Conservation (phyloP, 495 filamentous ascomycete species). For the Symbiotaphrina buchneri region DNA sequence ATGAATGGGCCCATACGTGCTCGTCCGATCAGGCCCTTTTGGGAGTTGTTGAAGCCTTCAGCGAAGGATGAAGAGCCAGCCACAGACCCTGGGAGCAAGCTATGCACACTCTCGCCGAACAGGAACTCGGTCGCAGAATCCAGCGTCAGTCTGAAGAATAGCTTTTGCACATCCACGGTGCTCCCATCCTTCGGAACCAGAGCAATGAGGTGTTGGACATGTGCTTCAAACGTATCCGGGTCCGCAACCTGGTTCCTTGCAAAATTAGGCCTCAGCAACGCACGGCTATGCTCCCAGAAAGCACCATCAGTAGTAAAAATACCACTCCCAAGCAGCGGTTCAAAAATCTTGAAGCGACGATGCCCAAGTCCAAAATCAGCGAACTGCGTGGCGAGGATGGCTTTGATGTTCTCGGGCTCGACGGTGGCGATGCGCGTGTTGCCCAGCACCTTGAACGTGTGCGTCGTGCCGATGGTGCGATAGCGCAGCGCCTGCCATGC, state of each 20-base stretch:
- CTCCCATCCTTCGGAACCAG: conserved; percentile 22
- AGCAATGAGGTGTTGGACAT: conserved; percentile 26
- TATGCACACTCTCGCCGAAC: conserved; percentile 32
- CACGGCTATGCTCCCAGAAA: conserved; percentile 39
- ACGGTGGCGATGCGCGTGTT: conserved; percentile 19
- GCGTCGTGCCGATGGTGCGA: background rate
- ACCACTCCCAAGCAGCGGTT: conserved; percentile 37
- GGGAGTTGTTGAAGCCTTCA: conserved; percentile 8
- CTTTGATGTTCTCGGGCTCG: conserved; percentile 41
- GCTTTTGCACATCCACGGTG: conserved; percentile 35
- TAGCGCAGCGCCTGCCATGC: background rate
- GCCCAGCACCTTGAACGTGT: background rate
- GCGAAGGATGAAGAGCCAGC: conserved; percentile 6
- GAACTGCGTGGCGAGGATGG: conserved; percentile 34
- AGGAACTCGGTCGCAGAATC: conserved; percentile 56
- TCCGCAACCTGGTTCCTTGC: conserved; percentile 33
- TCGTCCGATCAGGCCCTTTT: conserved; percentile 4
- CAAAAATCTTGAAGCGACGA: conserved; percentile 20
- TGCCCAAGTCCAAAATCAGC: conserved; percentile 35
- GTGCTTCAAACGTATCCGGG: conserved; percentile 32
- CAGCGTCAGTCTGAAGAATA: conserved; percentile 44
- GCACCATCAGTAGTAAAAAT: conserved; percentile 50
- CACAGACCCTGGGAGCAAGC: conserved; percentile 1
- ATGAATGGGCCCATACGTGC: conserved; percentile 5
- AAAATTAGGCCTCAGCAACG: conserved; percentile 42